Evolutionary conservation across 306 rosid species (phyloP), one percentile per base, ranked within the genome.

Genomic region (Vigna radiata): DNA sequence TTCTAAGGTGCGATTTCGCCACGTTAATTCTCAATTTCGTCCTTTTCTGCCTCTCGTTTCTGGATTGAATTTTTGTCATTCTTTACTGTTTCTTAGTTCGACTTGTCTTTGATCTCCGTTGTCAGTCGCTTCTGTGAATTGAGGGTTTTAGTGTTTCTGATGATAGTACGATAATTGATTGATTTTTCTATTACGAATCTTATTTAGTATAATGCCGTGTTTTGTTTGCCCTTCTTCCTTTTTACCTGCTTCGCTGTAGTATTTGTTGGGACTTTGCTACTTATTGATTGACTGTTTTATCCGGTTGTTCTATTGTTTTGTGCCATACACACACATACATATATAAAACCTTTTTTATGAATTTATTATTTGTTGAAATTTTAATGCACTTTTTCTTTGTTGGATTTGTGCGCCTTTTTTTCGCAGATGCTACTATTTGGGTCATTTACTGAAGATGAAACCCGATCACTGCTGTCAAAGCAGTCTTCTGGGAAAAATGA

Each of bases 391-490:
- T 13, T 25, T 25, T 13, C 61, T 17, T 64, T 67, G 41, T 8
- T 36, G 53, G 47, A 37, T 50, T 69, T 78, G 43, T 78, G 75
- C 13, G n/a, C 43, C 44, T n/a, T 54, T 73, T 55, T 29, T 62
- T 19, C 53, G 52, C 74, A 88, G 97, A 56, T 91, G 62, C 36
- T 96, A 7, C 5, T 96, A 18, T 96, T 96, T 81, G 99, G 99
- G 70, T 92, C 99, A 49, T 96, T 96, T 78, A 80, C 89, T 18
- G 99, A 96, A 82, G 98, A 96, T 21, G 99, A 96, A 85, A 91
- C 96, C 39, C 89, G 37, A 75, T 87, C 91, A 43, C 77, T 88
- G 93, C 62, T 87, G 77, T 74, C 4, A 25, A 84, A 81, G 59
- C 80, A 83, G 83, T 81, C 88, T 46, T 62, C 86, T 68, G 81